Conservation (phyloP, 1,284 basidiomycete species). For the Cryptococcus wingfieldii region DNA sequence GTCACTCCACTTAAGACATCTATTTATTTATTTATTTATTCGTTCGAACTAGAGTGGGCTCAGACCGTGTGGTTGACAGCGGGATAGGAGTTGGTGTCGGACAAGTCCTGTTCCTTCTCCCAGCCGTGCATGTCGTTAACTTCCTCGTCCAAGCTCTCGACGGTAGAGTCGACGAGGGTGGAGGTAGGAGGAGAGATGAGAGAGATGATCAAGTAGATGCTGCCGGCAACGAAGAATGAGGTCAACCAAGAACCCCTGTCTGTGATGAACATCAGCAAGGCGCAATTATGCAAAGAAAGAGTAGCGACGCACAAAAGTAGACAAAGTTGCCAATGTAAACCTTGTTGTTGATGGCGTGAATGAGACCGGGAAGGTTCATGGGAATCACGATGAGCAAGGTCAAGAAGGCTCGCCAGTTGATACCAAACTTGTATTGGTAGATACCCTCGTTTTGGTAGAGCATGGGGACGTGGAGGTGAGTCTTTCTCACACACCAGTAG, state of each 20-base stretch:
- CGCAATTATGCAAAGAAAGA: neutral
- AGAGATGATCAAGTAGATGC: conserved; percentile 26
- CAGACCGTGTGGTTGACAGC: neutral
- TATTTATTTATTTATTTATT: too few relatives aligned
- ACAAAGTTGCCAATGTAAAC: conserved; percentile 39
- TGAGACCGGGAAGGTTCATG: conserved; percentile 43
- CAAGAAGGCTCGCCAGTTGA: conserved; percentile 42
- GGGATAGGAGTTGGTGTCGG: neutral
- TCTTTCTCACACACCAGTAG: conserved; percentile 37
- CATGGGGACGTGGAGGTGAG: conserved; percentile 38
- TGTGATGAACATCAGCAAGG: conserved; percentile 1
- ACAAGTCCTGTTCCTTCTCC: conserved; percentile 14
- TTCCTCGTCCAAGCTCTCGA: conserved; percentile 35
- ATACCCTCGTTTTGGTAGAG: conserved; percentile 46
- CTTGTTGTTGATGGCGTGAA: conserved; percentile 33
- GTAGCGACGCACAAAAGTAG: conserved; percentile 31
- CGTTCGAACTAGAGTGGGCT: too few relatives aligned
- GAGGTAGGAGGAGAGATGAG: conserved; percentile 27
- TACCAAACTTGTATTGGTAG: conserved; percentile 36
- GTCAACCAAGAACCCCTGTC: conserved; percentile 39
- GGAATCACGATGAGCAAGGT: conserved; percentile 36
- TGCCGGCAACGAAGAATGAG: conserved; percentile 31
- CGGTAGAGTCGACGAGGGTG: conserved; percentile 30
- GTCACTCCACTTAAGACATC: too few relatives aligned
- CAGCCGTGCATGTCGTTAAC: conserved; percentile 11